Evolutionary conservation across 73 alveolate species (phyloP).

Genomic region (Paramecium primaurelia): DNA sequence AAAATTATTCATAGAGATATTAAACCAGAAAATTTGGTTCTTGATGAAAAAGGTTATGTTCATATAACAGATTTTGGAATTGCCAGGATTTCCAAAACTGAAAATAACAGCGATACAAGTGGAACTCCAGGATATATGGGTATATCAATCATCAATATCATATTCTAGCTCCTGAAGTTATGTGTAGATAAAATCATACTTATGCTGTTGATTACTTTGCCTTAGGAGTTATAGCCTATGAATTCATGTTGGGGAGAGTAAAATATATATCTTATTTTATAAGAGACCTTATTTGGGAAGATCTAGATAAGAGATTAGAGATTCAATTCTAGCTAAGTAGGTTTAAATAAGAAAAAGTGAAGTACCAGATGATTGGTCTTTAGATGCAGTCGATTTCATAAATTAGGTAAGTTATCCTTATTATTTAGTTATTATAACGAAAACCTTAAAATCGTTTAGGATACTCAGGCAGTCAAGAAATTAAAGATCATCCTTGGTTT

Average conservation of each 20-base stretch:
- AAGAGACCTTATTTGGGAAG: conserved; percentile 74
- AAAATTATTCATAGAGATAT: conserved; percentile 56
- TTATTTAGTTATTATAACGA: conserved; percentile 73
- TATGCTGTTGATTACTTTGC: conserved; percentile 85
- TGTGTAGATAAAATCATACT: conserved; percentile 78
- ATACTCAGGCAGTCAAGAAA: conserved; percentile 80
- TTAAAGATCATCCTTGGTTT: conserved; percentile 82
- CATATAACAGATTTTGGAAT: conserved; percentile 96
- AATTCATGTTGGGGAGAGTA: conserved; percentile 35
- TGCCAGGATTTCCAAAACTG: conserved; percentile 84
- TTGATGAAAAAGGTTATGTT: conserved; percentile 67
- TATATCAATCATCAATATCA: neutral
- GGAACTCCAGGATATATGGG: conserved; percentile 98
- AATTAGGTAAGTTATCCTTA: conserved; percentile 59
- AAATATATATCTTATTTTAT: neutral
- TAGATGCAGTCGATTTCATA: conserved; percentile 85
- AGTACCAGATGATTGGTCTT: conserved; percentile 92
- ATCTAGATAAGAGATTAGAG: conserved; percentile 90
- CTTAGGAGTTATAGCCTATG: conserved; percentile 77
- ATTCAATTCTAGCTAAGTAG: conserved; percentile 88
- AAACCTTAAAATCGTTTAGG: conserved; percentile 88
- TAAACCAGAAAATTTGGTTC: conserved; percentile 55
- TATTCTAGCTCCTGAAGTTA: conserved; percentile 88
- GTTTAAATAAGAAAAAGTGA: conserved; percentile 80
- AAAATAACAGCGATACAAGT: conserved; percentile 73